These are phyloP conservation scores for Suillus weaverae DNA, from an alignment of 768 basidiomycete species.

Conservation along the genomic window DNA sequence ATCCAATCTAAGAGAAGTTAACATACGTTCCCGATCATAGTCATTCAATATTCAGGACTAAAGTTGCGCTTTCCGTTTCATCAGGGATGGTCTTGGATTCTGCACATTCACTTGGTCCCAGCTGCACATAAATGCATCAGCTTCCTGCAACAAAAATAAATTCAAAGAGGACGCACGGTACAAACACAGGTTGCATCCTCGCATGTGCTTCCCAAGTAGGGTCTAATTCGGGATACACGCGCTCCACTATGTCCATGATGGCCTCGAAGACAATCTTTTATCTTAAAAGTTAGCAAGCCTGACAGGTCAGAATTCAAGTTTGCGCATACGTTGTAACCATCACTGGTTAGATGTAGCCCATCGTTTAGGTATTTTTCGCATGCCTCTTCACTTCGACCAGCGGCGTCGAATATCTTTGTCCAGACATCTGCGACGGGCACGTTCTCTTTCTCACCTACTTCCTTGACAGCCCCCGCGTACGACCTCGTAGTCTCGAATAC, in stretches of 20 bases:
- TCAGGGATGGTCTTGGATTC: conserved; percentile 23
- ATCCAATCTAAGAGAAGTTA: not conserved
- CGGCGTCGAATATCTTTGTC: conserved; percentile 69
- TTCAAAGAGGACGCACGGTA: conserved; percentile 47
- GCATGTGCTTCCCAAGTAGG: conserved; percentile 39
- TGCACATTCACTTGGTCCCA: conserved; percentile 25
- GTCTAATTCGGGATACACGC: conserved; percentile 60
- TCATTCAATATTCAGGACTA: not conserved
- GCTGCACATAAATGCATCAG: conserved; percentile 17
- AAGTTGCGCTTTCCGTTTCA: conserved; percentile 16
- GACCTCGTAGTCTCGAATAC: conserved; percentile 57
- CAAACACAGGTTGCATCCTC: conserved; percentile 56
- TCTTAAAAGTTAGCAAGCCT: conserved; percentile 4
- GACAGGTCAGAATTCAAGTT: not conserved
- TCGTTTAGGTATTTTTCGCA: conserved; percentile 61
- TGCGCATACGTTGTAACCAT: conserved; percentile 68
- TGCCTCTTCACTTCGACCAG: conserved; percentile 57
- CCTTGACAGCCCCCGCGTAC: conserved; percentile 72
- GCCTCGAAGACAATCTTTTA: conserved; percentile 64
- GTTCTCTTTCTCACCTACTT: conserved; percentile 52
- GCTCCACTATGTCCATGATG: conserved; percentile 55
- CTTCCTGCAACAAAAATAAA: not conserved
- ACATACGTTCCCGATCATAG: not conserved
- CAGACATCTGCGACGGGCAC: conserved; percentile 76
- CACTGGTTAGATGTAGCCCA: conserved; percentile 78